Evolutionary conservation across 208 protist genomes (phyloP).

Genomic region (Acanthamoeba royreba): DNA sequence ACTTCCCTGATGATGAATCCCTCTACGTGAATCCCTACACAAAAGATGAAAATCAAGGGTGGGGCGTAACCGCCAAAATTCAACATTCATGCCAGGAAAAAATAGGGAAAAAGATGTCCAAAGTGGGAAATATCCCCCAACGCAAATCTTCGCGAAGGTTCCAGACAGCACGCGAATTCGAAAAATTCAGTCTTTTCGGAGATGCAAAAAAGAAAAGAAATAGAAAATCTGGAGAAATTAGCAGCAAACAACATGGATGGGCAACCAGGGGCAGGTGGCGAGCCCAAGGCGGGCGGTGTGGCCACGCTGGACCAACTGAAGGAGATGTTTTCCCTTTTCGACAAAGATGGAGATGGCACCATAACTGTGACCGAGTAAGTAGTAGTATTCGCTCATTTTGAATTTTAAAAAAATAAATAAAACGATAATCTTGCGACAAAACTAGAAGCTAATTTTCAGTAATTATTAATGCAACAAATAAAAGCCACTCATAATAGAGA

Average conservation of each 20-base stretch:
- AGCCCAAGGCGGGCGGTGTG: too few species aligned
- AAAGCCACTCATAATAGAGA: background rate
- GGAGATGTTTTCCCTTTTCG: slow-evolving; percentile 20
- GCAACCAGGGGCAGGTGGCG: too few species aligned
- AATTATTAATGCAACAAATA: too few species aligned
- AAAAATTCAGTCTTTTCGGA: background rate
- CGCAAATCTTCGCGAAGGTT: background rate
- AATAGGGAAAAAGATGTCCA: background rate
- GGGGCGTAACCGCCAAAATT: background rate
- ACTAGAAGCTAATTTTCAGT: too few species aligned
- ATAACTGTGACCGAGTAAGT: slow-evolving; percentile 77
- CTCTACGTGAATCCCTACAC: background rate
- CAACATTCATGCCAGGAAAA: background rate
- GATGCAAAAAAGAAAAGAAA: too few species aligned
- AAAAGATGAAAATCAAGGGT: background rate
- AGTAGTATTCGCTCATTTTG: background rate
- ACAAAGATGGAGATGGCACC: background rate
- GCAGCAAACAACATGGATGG: too few species aligned
- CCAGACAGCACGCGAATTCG: too few species aligned
- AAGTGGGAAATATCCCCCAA: background rate
- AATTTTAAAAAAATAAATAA: too few species aligned
- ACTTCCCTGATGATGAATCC: too few species aligned
- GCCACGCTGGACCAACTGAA: slow-evolving; percentile 5
- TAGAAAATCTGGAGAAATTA: too few species aligned
- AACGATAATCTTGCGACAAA: too few species aligned